Percentiles rank a stretch among this genome's conserved stretches.
phyloP scores from a whole-genome alignment of 345 rosid species.

The Citrus medica region DNA sequence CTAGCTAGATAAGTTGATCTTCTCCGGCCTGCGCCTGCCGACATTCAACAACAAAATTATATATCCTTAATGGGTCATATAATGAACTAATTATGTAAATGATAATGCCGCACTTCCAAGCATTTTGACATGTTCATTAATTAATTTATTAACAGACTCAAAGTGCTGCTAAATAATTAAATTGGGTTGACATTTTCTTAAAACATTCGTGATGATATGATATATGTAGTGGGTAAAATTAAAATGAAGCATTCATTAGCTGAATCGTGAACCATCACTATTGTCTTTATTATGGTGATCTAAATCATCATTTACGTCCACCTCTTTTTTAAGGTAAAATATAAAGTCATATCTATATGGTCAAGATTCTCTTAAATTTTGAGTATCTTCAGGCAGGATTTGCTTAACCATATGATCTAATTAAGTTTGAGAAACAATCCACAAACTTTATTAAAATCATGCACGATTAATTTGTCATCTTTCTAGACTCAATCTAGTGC shows the following conservation, averaged over 20 bases:
- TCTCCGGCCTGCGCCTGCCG: no score
- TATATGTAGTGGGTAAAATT: neutral
- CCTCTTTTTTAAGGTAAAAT: neutral
- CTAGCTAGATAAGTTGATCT: no score
- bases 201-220: neutral
- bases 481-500: neutral
- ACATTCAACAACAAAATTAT: no score
- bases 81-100: no score
- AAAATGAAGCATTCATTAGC: neutral
- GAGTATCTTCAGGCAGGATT: neutral
- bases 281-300: constrained; percentile 2
- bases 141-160: no score
- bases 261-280: neutral
- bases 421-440: neutral
- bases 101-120: no score
- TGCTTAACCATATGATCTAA: neutral
- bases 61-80: no score
- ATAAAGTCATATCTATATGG: neutral
- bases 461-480: neutral
- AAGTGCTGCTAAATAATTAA: neutral
- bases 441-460: neutral
- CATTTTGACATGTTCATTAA: no score
- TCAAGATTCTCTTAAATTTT: neutral
- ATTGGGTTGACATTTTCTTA: no score
- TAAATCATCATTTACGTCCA: constrained; percentile 5